These are phyloP conservation scores for Trichoderma sp. DNA, from an alignment of 2,329 filamentous ascomycete genomes.

Conservation along the genomic window DNA sequence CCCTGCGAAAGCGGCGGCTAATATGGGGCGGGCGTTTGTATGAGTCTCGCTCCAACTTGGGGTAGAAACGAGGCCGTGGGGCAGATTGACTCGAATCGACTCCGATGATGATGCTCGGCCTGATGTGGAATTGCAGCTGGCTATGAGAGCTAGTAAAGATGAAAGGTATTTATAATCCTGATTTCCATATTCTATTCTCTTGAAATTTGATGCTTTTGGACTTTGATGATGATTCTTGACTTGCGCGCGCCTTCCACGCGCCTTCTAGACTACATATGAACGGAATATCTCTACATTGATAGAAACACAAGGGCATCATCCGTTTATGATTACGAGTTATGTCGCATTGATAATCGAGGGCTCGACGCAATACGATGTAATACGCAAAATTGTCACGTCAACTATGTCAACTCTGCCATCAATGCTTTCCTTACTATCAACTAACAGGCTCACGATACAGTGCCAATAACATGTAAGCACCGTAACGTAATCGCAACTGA, in stretches of 20 bases:
- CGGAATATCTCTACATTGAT: background rate
- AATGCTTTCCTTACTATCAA: background rate
- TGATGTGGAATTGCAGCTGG: background rate
- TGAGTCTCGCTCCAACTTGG: background rate
- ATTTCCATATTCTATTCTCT: background rate
- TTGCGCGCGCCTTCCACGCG: background rate
- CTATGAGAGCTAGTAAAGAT: background rate
- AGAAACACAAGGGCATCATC: background rate
- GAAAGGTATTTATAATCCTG: background rate
- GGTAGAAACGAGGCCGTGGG: slow-evolving; percentile 8
- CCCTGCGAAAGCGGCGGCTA: background rate
- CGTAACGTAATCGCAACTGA: background rate
- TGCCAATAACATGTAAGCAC: background rate
- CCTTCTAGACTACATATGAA: background rate
- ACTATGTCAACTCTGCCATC: background rate
- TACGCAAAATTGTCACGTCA: background rate
- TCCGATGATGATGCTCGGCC: background rate
- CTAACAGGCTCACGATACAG: background rate
- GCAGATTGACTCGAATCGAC: slow-evolving; percentile 7
- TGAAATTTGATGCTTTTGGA: background rate
- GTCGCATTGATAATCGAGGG: background rate
- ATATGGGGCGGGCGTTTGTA: background rate
- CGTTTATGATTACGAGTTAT: background rate
- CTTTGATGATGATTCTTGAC: background rate
- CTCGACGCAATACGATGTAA: background rate